Evolutionary conservation across 2,329 filamentous ascomycete species (phyloP), one percentile per base, ranked within the genome.

Genomic region (Botrytis porri): DNA sequence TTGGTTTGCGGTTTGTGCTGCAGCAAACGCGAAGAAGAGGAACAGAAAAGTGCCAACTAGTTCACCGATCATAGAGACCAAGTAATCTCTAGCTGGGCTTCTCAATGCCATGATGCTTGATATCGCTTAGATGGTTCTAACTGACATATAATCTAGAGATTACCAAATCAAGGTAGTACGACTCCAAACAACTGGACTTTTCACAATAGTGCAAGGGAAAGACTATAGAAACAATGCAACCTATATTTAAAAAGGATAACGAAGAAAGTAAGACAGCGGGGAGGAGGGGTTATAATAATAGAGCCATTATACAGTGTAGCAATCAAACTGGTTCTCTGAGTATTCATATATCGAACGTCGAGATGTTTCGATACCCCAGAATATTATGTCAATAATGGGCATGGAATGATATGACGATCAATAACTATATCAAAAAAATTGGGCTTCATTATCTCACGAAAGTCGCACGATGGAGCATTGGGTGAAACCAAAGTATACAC

Each of bases 1-100:
- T 32, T 69, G 72, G 22, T 77, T 76, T 7, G 78, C 54, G 64
- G 76, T 70, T 65, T 78, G 72, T 66, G 78, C 63, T 63, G 78
- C 73, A 14, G 59, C 73, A 29, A 73, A 75, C 41, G 79, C 25
- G 77, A 81, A 75, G 74, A 78, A 73, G 69, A 79, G 73, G 70
- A 79, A 80, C 72, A 82, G 74, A 66, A 85, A 84, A 0, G 86
- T 88, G 35, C 86, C 86, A 22, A 85, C 80, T 51, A 86, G 86
- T 77, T 87, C 86, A 43, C 84, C 84, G 12, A 84, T 70, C 59
- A 83, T 80, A 35, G 84, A 84, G 69, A 86, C 81, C 67, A 83
- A 69, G 73, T 86, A 83, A 73, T 83, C 83, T 65, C 65, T 73
- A 29, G 48, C 43, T 61, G 59, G 25, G 10, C 25, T 43, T 41